Evolutionary conservation across 1,139 yeast species (phyloP), one percentile per base, ranked within the genome.

Genomic region (Meyerozyma guilliermondii): DNA sequence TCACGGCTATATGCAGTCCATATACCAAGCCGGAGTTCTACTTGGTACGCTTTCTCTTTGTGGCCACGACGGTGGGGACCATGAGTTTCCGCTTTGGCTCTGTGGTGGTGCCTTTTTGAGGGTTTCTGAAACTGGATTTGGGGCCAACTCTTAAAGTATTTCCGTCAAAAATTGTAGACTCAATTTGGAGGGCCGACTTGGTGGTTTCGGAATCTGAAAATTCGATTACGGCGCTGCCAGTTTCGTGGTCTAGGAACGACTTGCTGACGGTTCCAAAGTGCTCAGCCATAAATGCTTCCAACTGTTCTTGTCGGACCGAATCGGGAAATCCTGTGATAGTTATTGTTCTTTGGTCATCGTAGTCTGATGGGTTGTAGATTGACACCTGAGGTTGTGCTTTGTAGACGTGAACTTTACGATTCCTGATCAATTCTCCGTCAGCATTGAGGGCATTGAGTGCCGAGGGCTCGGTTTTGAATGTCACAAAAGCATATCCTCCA

Each of bases 401-500:
- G 2, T 65, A 60, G 0, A 81, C 80, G 20, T 63, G 64, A 7
- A 83, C 62, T 2, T 54, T 56, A 37, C 82, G 59, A 1, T 71
- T 78, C 37, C 65, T 65, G 7, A 81, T 41, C 1, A 52, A 51
- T 0, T 56, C 48, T 2, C 67, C 67, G 47, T 77, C 65, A 39
- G 68, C 45, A 7, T 58, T 51, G 14, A 77, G 45, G 0, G 85
- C 76, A 8, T 62, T 60, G 0, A 56, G 51, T 0, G 79, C 78
- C 2, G 72, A 71, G 1, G 61, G 65, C 8, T 59, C 53, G 0
- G 63, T 56, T 10, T 52, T 46, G 50, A 76, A 82, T 0, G 74
- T 62, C 0, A 83, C 59, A 49, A 83, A 81, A 0, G 83, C 89
- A 55, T 71, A 76, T 0, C 86, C 86, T 39, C 76, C 76, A 47